Evolutionary conservation across 768 basidiomycete species (phyloP).

Genomic region (Boletus barrowsii): DNA sequence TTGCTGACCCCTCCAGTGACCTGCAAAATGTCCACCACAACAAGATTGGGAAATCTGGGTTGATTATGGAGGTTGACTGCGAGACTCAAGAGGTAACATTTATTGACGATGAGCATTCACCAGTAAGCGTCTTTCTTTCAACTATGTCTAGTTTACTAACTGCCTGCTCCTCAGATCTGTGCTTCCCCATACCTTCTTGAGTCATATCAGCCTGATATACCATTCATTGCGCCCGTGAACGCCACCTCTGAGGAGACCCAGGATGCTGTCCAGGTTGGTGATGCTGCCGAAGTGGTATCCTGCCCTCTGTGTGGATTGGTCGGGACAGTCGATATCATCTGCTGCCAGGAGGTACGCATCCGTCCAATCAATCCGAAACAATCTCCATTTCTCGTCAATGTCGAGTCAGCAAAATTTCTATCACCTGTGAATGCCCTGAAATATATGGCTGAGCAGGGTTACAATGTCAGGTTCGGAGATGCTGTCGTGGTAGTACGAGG

Average conservation of each 20-base stretch:
- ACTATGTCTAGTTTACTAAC: too few relatives aligned
- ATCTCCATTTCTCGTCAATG: not conserved
- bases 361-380: not conserved
- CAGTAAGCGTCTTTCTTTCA: too few relatives aligned
- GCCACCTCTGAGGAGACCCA: not conserved
- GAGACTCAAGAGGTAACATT: not conserved
- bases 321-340: not conserved
- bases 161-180: not conserved
- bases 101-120: not conserved
- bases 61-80: not conserved
- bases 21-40: not conserved
- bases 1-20: not conserved
- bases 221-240: not conserved
- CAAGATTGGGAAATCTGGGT: not conserved
- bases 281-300: not conserved
- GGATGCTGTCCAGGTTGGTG: not conserved
- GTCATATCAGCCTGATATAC: not conserved
- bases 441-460: not conserved
- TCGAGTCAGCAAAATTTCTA: not conserved
- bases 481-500: not conserved
- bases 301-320: not conserved
- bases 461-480: slow-evolving; percentile 2
- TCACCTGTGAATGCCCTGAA: not conserved
- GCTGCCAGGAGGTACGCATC: not conserved
- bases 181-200: not conserved